Base-by-base conservation (phyloP, 441 rosid genomes). In the Breynia disticha region DNA sequence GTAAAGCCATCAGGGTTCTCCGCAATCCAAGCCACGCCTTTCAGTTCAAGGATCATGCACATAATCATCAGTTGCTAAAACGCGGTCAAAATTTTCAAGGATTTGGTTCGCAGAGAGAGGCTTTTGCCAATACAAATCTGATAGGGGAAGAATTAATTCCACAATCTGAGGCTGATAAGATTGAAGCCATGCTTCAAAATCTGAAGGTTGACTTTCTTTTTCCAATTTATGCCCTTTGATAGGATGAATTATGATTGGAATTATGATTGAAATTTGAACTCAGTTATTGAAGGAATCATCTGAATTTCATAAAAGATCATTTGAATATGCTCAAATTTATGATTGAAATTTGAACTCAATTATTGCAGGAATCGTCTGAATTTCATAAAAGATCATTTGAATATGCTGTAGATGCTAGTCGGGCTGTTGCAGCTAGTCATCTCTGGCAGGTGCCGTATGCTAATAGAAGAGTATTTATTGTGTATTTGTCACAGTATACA, bases 361-460 rank as follows among this genome's bases (percentile, higher is more conserved):
- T 16, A 63, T 38, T 68, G 70, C 71, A 89, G 99, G 93, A 93
- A 68, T 76, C 87, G 61, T 84, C 95, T 46, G 96, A 86, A 71
- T 93, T 93, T 79, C 95, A 83, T 79, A 89, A 81, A 76, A 83
- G 97, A 66, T 83, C 85, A 49, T 93, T 93, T 68, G 97, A 93
- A 67, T 77, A 67, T 70, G 80, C 88, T 21, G 74, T 89, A 57
- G 97, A 86, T 73, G 82, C 93, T 54, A 83, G 86, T 65, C 85
- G 93, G 52, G 93, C 97, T 63, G 74, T 89, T 59, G 97, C 99
- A 48, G 97, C 97, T 45, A 79, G 97, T 75, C 97, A 89, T 84
- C 99, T 93, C 65, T 93, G 99, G 99, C 99, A 89, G 99, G 96
- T 82, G 69, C 70, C 65, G 64, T 42, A 56, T 54, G 22, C 59